Evolutionary conservation across 768 basidiomycete genomes (phyloP).

Genomic region (Chalciporus piperatus): DNA sequence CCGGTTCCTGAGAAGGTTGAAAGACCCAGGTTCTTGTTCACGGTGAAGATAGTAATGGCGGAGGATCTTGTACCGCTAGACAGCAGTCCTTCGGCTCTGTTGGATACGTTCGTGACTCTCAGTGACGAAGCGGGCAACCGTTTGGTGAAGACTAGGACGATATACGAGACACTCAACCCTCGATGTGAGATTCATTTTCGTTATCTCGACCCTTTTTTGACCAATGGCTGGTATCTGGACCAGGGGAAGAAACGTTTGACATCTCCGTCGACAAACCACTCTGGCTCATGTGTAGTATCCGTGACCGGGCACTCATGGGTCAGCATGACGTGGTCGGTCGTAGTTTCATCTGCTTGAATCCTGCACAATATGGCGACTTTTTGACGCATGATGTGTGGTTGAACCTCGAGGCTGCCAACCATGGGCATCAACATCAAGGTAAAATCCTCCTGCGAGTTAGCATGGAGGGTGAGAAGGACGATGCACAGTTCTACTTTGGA

Average conservation of each 20-base stretch:
- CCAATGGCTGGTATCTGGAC: constrained; percentile 1
- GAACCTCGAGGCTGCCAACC: constrained; percentile 66
- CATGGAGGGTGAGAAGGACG: constrained; percentile 99
- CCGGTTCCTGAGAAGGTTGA: constrained; percentile 72
- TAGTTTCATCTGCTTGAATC: constrained; percentile 90
- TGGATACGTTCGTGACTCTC: constrained; percentile 92
- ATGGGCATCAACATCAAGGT: constrained; percentile 53
- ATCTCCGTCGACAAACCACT: constrained; percentile 89
- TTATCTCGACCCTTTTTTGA: constrained; percentile 4
- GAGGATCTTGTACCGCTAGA: constrained; percentile 83
- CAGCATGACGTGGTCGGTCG: constrained; percentile 93
- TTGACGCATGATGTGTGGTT: constrained; percentile 91
- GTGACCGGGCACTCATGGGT: constrained; percentile 85
- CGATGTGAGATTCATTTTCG: constrained; percentile 61
- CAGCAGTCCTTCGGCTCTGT: constrained; percentile 68
- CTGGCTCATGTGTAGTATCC: constrained; percentile 95
- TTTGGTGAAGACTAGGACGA: constrained; percentile 91
- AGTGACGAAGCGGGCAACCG: constrained; percentile 90
- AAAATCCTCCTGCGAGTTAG: constrained; percentile 85
- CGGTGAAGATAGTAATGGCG: constrained; percentile 90
- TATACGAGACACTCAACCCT: constrained; percentile 88
- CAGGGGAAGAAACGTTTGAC: constrained; percentile 98
- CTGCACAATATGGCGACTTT: constrained; percentile 82
- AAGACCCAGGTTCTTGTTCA: constrained; percentile 75
- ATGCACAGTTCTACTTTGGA: constrained; percentile 96